Percentiles rank a stretch among this genome's conserved stretches.
Evolutionary conservation across 176 grass and related monocot species (phyloP).

Genomic region (Carex myosuroides): DNA sequence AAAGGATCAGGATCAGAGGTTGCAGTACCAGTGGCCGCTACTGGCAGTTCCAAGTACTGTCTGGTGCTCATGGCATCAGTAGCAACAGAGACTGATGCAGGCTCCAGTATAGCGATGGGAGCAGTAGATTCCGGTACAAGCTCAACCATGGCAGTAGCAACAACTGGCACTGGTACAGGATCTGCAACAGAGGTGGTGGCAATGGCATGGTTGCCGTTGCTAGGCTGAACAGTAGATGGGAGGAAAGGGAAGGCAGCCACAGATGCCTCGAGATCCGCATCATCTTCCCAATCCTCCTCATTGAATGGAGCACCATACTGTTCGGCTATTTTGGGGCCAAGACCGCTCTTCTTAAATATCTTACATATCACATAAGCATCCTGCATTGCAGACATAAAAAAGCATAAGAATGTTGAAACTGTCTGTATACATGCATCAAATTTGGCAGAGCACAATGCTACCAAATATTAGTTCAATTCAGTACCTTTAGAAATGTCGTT

Average conservation of each 20-base stretch:
- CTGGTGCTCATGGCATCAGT: neutral
- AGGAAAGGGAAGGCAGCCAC: conserved; percentile 12
- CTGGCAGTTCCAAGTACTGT: neutral
- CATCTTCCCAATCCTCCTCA: conserved; percentile 70
- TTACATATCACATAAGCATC: conserved; percentile 78
- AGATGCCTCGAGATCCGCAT: conserved; percentile 22
- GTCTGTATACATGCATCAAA: neutral
- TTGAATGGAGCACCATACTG: conserved; percentile 91
- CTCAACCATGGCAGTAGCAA: neutral
- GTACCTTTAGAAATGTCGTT: neutral
- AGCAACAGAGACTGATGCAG: neutral
- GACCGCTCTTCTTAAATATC: conserved; percentile 90
- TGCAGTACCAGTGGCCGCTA: neutral
- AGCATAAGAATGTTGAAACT: neutral
- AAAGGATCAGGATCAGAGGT: neutral
- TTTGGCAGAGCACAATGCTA: neutral
- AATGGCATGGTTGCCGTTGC: neutral
- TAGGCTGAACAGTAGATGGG: neutral
- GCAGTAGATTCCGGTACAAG: neutral
- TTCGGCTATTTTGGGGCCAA: conserved; percentile 80
- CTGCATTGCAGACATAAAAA: conserved; percentile 24
- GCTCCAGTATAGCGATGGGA: neutral
- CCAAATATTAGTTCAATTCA: neutral
- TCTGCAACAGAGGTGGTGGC: neutral
- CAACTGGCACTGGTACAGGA: neutral